phyloP scores from a whole-genome alignment of 192 early-diverging fungal species.

The Borealophlyctis nickersoniae region DNA sequence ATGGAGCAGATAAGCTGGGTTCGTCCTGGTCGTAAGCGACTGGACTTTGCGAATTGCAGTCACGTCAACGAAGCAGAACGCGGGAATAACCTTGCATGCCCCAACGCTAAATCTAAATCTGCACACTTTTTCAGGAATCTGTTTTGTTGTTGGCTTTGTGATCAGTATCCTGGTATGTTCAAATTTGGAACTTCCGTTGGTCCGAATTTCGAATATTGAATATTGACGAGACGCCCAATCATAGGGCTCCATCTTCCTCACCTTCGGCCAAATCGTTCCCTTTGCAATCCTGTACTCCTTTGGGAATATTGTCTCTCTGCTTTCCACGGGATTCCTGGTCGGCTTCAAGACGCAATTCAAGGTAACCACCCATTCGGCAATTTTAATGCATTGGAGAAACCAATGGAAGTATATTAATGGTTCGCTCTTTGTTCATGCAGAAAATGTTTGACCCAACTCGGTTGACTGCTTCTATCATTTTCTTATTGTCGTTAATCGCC shows the following conservation, averaged over 20 bases:
- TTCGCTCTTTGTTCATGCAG: constrained; percentile 15
- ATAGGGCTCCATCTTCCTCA: constrained; percentile 61
- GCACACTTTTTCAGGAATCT: constrained; percentile 41
- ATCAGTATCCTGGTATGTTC: constrained; percentile 69
- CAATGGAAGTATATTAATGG: background rate
- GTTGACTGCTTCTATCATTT: constrained; percentile 71
- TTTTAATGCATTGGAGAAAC: background rate
- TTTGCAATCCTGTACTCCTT: constrained; percentile 91
- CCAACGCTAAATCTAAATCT: no score
- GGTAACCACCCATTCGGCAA: constrained; percentile 39
- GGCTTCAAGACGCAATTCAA: constrained; percentile 84
- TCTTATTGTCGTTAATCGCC: constrained; percentile 59
- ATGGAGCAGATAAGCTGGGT: no score
- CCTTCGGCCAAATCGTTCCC: constrained; percentile 54
- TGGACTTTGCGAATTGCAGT: no score
- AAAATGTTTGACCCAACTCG: constrained; percentile 64
- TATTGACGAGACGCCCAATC: background rate
- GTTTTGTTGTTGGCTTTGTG: constrained; percentile 79
- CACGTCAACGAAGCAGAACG: no score
- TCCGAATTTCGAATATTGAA: background rate
- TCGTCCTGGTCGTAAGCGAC: no score
- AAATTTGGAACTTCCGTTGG: background rate
- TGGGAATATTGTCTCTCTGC: constrained; percentile 83
- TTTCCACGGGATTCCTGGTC: constrained; percentile 86
- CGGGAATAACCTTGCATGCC: no score